Evolutionary conservation across 176 grass and related monocot genomes (phyloP), one percentile per base, ranked within the genome.

Genomic region (Puya raimondii): DNA sequence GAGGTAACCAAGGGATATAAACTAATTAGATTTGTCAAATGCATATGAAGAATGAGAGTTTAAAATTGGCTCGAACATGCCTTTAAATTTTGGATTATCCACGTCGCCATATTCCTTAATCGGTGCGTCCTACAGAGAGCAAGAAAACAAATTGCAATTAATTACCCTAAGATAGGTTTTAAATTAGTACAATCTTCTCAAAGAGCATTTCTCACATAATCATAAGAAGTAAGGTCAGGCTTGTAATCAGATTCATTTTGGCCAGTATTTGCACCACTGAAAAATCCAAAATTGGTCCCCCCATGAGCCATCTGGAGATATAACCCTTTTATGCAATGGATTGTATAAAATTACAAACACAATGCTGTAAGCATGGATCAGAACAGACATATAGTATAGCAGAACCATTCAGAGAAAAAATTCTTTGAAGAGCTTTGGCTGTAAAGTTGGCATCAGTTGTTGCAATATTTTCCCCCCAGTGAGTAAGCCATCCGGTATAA

Each of bases 401-500:
- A 87, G 93, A 97, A 71, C 84, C 89, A 83, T 97, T 90, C 75
- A 2, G 49, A 76, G 86, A 92, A 69, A 97, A 74, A 84, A 97
- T 97, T 23, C 29, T 74, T 78, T 85, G 75, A 52, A 97, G 84
- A 52, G 83, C 86, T 56, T 65, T 68, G 66, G 93, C 86, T 70
- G 93, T 97, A 70, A 57, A 67, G 21, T 64, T 77, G 52, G 84
- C 86, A 83, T 75, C 77, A 58, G 93, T 92, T 50, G 67, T 84
- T 72, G 81, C 76, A 11, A 83, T 86, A 11, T 72, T 69, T 81
- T 97, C 89, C 33, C 93, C 88, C 93, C 93, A 97, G 61, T 97
- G 93, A 20, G 93, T 90, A 67, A 97, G 77, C 93, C 92, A 96
- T 79, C 92, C 88, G 53, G 92, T 96, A 83, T 96, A 96, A 84